Evolutionary conservation across 2,329 filamentous ascomycete species (phyloP).

Genomic region (Fusarium sp.): DNA sequence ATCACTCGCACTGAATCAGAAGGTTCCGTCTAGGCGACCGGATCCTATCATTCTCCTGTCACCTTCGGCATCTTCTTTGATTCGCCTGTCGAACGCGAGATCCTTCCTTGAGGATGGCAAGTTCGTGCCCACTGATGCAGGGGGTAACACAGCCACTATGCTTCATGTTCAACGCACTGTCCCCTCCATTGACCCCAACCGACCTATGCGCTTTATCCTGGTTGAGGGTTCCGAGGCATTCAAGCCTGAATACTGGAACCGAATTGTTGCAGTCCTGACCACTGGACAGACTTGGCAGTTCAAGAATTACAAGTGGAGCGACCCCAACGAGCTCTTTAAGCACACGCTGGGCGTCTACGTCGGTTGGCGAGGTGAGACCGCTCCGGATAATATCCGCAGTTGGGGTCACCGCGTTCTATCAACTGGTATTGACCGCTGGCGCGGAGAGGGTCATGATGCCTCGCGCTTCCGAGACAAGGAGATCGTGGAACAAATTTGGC

Average conservation of each 20-base stretch:
- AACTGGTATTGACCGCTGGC: constrained; percentile 87
- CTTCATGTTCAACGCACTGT: constrained; percentile 85
- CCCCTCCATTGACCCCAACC: constrained; percentile 74
- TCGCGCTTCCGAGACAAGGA: constrained; percentile 88
- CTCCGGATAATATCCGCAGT: constrained; percentile 79
- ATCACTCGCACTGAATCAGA: constrained; percentile 65
- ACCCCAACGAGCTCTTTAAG: constrained; percentile 87
- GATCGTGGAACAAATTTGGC: constrained; percentile 93
- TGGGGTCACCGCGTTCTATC: constrained; percentile 89
- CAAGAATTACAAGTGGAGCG: constrained; percentile 96
- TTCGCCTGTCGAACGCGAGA: constrained; percentile 96
- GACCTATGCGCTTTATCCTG: constrained; percentile 91
- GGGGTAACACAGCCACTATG: constrained; percentile 77
- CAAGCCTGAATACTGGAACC: constrained; percentile 97
- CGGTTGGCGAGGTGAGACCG: constrained; percentile 86
- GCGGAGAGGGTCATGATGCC: constrained; percentile 63
- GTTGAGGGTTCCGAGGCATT: constrained; percentile 94
- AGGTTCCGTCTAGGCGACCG: constrained; percentile 61
- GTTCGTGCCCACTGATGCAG: constrained; percentile 81
- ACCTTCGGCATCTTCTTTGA: constrained; percentile 91
- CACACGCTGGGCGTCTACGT: constrained; percentile 90
- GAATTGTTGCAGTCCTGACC: constrained; percentile 95
- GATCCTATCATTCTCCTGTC: constrained; percentile 97
- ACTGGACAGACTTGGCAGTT: constrained; percentile 99
- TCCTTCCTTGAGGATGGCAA: constrained; percentile 88